phyloP scores from a whole-genome alignment of 345 rosid species.

The Citrus australasica region DNA sequence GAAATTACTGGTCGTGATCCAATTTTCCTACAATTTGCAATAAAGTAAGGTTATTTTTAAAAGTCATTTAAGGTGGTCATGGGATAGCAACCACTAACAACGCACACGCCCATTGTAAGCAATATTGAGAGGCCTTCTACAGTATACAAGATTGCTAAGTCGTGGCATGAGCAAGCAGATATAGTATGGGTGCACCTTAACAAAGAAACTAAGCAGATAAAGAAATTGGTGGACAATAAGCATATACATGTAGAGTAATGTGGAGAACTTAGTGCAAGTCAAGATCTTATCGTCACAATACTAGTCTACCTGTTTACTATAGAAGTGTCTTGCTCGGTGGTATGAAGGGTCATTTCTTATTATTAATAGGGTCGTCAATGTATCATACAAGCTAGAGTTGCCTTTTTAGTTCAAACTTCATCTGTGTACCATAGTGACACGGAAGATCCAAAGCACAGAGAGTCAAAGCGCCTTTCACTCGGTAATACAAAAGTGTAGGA shows the following conservation, averaged over 20 bases:
- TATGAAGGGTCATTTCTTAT: background rate
- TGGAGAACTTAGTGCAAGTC: background rate
- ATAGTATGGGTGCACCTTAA: rapidly evolving
- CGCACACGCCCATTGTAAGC: rapidly evolving
- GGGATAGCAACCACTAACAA: rapidly evolving
- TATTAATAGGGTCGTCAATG: background rate
- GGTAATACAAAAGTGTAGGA: rapidly evolving
- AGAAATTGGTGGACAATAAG: background rate
- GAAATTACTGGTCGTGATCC: rapidly evolving
- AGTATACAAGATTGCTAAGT: background rate
- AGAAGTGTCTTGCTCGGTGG: rapidly evolving
- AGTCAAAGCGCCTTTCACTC: too few relatives aligned
- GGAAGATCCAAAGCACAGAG: rapidly evolving
- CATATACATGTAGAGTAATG: too few relatives aligned
- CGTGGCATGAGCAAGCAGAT: background rate
- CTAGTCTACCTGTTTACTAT: rapidly evolving
- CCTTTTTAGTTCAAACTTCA: too few relatives aligned
- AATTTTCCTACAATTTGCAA: background rate
- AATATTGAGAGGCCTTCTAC: rapidly evolving
- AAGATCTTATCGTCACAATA: background rate
- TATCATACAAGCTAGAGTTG: background rate
- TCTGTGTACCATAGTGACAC: too few relatives aligned
- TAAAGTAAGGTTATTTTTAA: background rate
- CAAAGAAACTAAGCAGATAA: too few relatives aligned
- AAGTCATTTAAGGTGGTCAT: too few relatives aligned